Evolutionary conservation across 306 rosid species (phyloP).

Genomic region (Cicer yamashitae): DNA sequence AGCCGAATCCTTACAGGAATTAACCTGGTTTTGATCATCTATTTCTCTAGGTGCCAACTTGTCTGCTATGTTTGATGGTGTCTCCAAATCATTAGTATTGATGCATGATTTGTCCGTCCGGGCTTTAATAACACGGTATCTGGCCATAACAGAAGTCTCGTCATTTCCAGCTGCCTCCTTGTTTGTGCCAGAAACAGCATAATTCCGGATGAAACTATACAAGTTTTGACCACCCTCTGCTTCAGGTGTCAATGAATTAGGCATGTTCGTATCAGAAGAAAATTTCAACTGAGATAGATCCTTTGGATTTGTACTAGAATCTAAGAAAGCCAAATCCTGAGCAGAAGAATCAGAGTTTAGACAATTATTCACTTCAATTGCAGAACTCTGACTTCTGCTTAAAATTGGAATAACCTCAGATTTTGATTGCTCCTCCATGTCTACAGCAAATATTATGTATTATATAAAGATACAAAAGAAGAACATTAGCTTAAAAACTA

Average conservation of each 20-base stretch:
- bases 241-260: constrained; percentile 41
- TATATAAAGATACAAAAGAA: constrained; percentile 47
- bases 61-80: constrained; percentile 46
- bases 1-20: constrained; percentile 41
- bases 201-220: constrained; percentile 39
- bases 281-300: constrained; percentile 45
- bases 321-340: constrained; percentile 39
- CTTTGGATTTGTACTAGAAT: constrained; percentile 38
- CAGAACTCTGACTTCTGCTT: constrained; percentile 45
- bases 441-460: constrained; percentile 29
- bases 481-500: constrained; percentile 35
- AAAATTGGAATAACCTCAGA: constrained; percentile 46
- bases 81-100: constrained; percentile 32
- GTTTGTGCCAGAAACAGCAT: constrained; percentile 43
- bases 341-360: constrained; percentile 43
- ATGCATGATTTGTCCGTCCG: constrained; percentile 45
- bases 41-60: constrained; percentile 35
- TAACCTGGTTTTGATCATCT: constrained; percentile 36
- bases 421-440: constrained; percentile 47
- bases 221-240: constrained; percentile 38
- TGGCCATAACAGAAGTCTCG: constrained; percentile 62
- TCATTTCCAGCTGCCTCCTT: constrained; percentile 1
- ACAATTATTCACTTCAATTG: constrained; percentile 48
- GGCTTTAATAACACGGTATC: constrained; percentile 56
- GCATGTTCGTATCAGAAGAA: constrained; percentile 46